These are phyloP conservation scores for Paramecium sonneborni DNA, from an alignment of 73 alveolate species.

Conservation along the genomic window DNA sequence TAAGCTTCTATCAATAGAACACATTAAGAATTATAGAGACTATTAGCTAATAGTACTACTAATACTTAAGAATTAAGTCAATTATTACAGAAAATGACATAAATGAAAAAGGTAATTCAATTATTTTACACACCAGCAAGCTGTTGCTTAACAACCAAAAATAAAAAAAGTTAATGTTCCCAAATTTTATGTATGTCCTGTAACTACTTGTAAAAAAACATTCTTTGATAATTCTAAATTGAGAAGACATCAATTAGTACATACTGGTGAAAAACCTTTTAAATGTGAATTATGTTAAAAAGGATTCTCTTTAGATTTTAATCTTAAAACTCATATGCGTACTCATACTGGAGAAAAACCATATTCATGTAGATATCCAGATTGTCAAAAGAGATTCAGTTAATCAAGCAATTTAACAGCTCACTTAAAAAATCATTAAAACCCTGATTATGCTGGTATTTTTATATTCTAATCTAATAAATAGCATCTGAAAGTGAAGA, in stretches of 20 bases:
- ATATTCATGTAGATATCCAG: slow-evolving; percentile 81
- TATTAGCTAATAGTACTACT: not conserved
- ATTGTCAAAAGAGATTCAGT: slow-evolving; percentile 83
- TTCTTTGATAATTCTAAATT: slow-evolving; percentile 91
- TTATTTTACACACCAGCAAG: not conserved
- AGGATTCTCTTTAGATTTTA: slow-evolving; percentile 92
- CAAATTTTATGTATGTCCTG: slow-evolving; percentile 90
- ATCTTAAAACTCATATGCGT: slow-evolving; percentile 91
- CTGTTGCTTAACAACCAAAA: not conserved
- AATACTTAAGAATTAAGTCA: not conserved
- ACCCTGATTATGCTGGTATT: not conserved
- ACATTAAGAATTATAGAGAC: not conserved
- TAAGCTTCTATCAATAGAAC: not conserved
- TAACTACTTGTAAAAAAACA: slow-evolving; percentile 92
- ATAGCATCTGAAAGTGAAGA: slow-evolving; percentile 28
- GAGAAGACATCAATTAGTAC: slow-evolving; percentile 93
- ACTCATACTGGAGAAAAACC: slow-evolving; percentile 98
- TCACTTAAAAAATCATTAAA: slow-evolving; percentile 76
- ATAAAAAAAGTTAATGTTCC: not conserved
- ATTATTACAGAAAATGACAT: slow-evolving; percentile 33
- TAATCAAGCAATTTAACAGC: slow-evolving; percentile 81
- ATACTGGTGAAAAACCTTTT: slow-evolving; percentile 97
- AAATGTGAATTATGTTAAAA: slow-evolving; percentile 95
- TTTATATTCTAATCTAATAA: not conserved
- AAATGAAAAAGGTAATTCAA: slow-evolving; percentile 12